Conservation (phyloP, 202 grass and related monocot genomes). For the Zizania palustris region DNA sequence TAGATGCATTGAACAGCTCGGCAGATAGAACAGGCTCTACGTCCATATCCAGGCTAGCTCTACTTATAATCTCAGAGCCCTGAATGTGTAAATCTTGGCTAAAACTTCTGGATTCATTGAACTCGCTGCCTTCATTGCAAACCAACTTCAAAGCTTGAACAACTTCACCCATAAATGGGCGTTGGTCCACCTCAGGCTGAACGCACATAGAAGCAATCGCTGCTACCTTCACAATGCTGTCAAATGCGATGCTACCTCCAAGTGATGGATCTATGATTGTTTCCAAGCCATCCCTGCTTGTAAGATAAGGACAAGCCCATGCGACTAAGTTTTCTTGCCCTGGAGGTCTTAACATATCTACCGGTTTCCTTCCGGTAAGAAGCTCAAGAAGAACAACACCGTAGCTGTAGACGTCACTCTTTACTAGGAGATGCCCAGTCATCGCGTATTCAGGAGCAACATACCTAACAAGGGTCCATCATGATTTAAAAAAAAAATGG, state of each 20-base stretch:
- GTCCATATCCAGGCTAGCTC: constrained; percentile 56
- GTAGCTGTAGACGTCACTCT: constrained; percentile 99
- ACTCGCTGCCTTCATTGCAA: constrained; percentile 70
- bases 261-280: constrained; percentile 77
- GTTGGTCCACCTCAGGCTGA: constrained; percentile 96
- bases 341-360: constrained; percentile 85
- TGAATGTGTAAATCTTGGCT: constrained; percentile 57
- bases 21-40: constrained; percentile 35
- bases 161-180: constrained; percentile 97
- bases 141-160: constrained; percentile 96
- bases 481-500: constrained; percentile 5
- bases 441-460: constrained; percentile 98
- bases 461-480: constrained; percentile 59
- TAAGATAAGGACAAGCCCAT: constrained; percentile 85
- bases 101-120: constrained; percentile 56
- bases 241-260: constrained; percentile 57
- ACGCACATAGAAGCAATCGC: constrained; percentile 99
- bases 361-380: constrained; percentile 87
- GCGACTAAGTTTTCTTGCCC: constrained; percentile 96
- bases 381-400: constrained; percentile 98
- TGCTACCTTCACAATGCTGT: constrained; percentile 80
- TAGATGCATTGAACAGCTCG: constrained; percentile 58
- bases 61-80: constrained; percentile 50
- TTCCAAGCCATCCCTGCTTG: constrained; percentile 68
- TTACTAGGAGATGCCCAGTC: constrained; percentile 98